Evolutionary conservation across 768 basidiomycete species (phyloP), one percentile per base, ranked within the genome.

Genomic region (Pholiota microspora): DNA sequence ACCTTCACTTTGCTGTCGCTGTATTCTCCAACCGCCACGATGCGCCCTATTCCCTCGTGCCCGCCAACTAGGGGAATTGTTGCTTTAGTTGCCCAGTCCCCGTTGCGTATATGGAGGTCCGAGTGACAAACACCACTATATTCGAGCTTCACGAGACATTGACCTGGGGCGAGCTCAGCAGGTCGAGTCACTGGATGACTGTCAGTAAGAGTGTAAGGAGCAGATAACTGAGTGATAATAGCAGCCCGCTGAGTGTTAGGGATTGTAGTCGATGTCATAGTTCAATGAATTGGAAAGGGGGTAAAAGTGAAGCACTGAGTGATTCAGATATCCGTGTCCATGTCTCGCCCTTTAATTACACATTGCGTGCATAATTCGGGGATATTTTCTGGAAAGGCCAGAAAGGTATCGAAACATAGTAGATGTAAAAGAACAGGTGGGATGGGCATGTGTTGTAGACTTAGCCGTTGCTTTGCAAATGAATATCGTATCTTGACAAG

Each of bases 21-120:
- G 64, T 85, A 72, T 7, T 76, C 78, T 6, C 83, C 92, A 62
- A 94, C 87, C 25, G 90, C 92, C 16, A 92, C 86, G 42, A 94
- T 71, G 38, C 74, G 72, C 4, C 92, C 91, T 21, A 90, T 83
- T 34, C 90, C 92, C 69, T 92, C 86, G 68, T 92, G 91, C 0
- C 92, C 89, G 10, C 86, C 88, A 49, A 91, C 74, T 32, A 88
- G 76, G 1, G 86, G 87, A 3, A 78, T 64, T 24, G 69, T 75
- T 1, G 78, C 66, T 10, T 75, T 69, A 2, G 78, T 53, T 0
- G 82, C 78, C 91, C 90, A 93, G 60, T 89, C 89, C 21, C 77
- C 80, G 27, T 78, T 74, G 64, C 76, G 78, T 49, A 85, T 76
- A 63, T 92, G 89, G 28, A 90, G 70, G 62, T 92, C 90, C 0